Base-by-base conservation (phyloP, 306 rosid species). In the Sechiopsis laciniata region DNA sequence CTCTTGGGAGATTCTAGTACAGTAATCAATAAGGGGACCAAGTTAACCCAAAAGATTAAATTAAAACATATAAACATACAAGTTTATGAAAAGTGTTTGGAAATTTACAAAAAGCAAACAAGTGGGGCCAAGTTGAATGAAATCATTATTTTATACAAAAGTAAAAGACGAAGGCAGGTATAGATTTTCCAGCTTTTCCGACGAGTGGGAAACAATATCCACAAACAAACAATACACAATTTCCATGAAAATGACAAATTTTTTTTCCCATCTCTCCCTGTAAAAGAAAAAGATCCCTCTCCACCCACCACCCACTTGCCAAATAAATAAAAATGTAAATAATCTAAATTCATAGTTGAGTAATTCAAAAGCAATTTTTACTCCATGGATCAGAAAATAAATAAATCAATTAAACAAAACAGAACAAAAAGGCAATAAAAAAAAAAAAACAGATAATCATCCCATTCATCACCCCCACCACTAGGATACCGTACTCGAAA, bases 191-290 rank as follows among this genome's bases (percentile, higher is more conserved):
- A 37, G 15, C 24, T 19, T 62, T 37, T 8, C 50, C 22, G 50
- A 35, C 10, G 1, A 29, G 68, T 62, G 69, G 70, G 51, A 10
- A 22, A 29, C n/a, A 14, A 17, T 9, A 35, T 8, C 52, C 24
- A 63, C 51, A 61, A 61, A 61, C 68, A 61, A 37, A 64, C 70
- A 64, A 64, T 1, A 24, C 71, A 4, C 53, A 64, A 64, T 64
- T 64, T 40, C 52, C 52, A 64, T 40, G 71, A 64, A 40, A 64
- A 64, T 64, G 16, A 10, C n/a, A n/a, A 7, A 0, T 3, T 3
- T 64, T 3, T 7, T 17, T 8, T 0, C 15, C 24, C 52, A n/a
- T 37, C 69, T 35, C 37, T 32, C 37, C 3, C 4, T 32, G 37
- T 32, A 1, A 2, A 32, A 32, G 37, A 32, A 32, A 32, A 32